Evolutionary conservation across 257 asterid species (phyloP).

Genomic region (Solanum etuberosum): DNA sequence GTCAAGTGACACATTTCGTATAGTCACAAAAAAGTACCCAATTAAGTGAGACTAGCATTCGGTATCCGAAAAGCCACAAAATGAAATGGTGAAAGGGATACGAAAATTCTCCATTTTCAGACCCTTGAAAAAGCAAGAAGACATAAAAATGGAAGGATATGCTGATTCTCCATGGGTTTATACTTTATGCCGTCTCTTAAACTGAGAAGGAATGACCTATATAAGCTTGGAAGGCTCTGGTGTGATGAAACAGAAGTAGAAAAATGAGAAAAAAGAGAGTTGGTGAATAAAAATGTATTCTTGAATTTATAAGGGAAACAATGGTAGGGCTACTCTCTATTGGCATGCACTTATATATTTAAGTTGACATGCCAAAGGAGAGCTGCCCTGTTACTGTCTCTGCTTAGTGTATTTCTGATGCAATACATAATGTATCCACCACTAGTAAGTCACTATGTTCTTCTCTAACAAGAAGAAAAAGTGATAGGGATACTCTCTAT

Average conservation of each 20-base stretch:
- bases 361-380: background rate
- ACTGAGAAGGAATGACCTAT: background rate
- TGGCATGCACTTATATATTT: background rate
- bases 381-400: background rate
- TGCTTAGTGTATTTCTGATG: background rate
- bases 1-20: background rate
- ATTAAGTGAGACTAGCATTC: background rate
- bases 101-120: background rate
- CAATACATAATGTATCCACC: no score
- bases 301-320: background rate
- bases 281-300: background rate
- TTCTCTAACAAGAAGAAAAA: constrained; percentile 12
- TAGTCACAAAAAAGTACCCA: background rate
- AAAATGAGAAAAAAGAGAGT: background rate
- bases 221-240: background rate
- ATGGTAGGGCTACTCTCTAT: background rate
- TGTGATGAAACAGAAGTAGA: background rate
- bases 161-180: no score
- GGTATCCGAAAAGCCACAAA: background rate
- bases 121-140: background rate
- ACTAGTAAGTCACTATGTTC: background rate
- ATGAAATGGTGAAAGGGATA: background rate
- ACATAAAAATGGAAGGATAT: no score
- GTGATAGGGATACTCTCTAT: constrained; percentile 33
- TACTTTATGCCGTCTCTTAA: no score